Conservation (phyloP, 441 rosid genomes). For the Gossypium lobatum region DNA sequence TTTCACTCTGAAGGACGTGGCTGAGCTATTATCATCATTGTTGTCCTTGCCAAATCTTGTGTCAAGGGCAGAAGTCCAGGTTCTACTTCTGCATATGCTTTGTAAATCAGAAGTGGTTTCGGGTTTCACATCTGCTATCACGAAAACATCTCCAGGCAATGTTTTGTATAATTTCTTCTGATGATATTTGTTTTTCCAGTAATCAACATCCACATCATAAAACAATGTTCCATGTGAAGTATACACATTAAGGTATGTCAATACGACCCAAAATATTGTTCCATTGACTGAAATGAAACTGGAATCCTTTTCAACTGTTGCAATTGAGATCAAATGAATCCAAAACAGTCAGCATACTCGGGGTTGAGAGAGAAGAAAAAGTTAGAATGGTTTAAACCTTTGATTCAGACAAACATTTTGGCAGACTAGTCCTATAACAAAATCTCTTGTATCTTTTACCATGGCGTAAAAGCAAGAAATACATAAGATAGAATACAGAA, state of each 20-base stretch:
- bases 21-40: slow-evolving; percentile 15
- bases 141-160: slow-evolving; percentile 41
- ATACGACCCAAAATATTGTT: slow-evolving; percentile 33
- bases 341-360: not conserved
- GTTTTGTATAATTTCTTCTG: slow-evolving; percentile 40
- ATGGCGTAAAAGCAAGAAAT: not conserved
- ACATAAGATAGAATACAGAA: not conserved
- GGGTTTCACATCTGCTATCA: slow-evolving; percentile 36
- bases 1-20: slow-evolving; percentile 24
- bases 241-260: slow-evolving; percentile 16
- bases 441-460: not conserved
- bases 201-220: slow-evolving; percentile 28
- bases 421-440: not conserved
- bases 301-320: slow-evolving; percentile 39
- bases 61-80: slow-evolving; percentile 22
- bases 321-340: not conserved
- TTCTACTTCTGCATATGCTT: slow-evolving; percentile 23
- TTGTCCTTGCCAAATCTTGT: not conserved
- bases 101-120: slow-evolving; percentile 33
- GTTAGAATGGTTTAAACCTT: not conserved
- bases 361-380: not conserved
- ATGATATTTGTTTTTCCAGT: slow-evolving; percentile 36
- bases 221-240: not conserved
- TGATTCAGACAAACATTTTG: not conserved
- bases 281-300: slow-evolving; percentile 24